phyloP scores from a whole-genome alignment of 164 flowering plant genomes.

The Berberis vulgaris region DNA sequence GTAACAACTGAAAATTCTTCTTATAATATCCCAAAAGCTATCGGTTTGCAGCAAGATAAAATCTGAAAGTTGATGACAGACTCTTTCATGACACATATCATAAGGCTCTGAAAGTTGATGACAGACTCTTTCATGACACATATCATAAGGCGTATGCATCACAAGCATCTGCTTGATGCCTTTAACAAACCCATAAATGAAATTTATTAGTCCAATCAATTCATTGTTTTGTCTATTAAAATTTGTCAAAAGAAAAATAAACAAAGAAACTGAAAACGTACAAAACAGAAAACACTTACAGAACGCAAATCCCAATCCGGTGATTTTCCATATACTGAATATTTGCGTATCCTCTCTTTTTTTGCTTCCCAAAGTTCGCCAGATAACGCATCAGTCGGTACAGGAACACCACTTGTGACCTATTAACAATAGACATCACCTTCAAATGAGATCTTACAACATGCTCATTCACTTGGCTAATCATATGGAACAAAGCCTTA shows the following conservation, averaged over 20 bases:
- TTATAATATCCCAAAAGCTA: too few relatives aligned
- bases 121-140: too few relatives aligned
- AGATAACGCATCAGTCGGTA: slow-evolving; percentile 79
- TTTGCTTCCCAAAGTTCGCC: slow-evolving; percentile 95
- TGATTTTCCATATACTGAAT: slow-evolving; percentile 69
- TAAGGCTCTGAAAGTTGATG: too few relatives aligned
- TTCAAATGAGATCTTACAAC: not conserved
- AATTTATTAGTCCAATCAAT: too few relatives aligned
- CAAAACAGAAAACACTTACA: slow-evolving; percentile 45
- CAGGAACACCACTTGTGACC: slow-evolving; percentile 66
- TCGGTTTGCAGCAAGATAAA: too few relatives aligned
- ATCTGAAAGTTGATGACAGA: too few relatives aligned
- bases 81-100: too few relatives aligned
- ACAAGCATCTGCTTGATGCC: too few relatives aligned
- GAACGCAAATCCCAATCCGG: slow-evolving; percentile 98
- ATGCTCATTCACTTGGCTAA: not conserved
- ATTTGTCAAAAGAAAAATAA: not conserved
- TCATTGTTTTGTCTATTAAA: not conserved
- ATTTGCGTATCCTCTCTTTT: slow-evolving; percentile 72
- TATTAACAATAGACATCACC: slow-evolving; percentile 14
- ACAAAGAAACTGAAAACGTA: not conserved
- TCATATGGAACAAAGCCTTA: not conserved
- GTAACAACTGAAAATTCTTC: too few relatives aligned
- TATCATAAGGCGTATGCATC: too few relatives aligned
- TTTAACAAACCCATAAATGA: too few relatives aligned